Base-by-base conservation (phyloP, 2,329 filamentous ascomycete genomes). In the Monilinia fructigena region DNA sequence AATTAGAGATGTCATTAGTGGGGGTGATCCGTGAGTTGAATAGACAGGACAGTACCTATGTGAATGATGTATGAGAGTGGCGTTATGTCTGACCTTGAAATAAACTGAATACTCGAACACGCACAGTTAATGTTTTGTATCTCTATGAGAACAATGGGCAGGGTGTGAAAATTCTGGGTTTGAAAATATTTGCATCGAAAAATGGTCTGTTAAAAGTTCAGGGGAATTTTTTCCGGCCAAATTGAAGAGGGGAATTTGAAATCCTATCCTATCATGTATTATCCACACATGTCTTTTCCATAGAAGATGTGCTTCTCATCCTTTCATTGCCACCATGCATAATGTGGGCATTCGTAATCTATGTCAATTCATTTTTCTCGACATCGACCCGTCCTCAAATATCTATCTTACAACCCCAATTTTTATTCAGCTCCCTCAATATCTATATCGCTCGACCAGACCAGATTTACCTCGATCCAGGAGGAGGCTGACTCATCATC, bases 401-500 rank as follows among this genome's bases (percentile, higher is more conserved):
- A 40, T 42, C 35, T 28, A 54, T 63, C 59, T n/a, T 42, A 40
- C 42, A 63, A 12, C 47, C 55, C 47, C 42, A 45, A 45, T 38
- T 48, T 38, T 47, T 26, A 50, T 40, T 40, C 11, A 31, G 20
- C 11, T 16, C 28, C 18, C 12, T 35, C 38, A 60, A 12, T 31
- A 23, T 38, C 18, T 7, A 20, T 16, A 55, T 56, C 35, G 38
- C 50, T 54, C 6, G 1, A 31, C 23, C 35, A 14, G 38, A 35
- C 42, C 2, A 38, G 20, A 58, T 65, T 68, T 71, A 75, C 68
- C 71, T 68, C 38, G 65, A 67, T 14, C 73, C 72, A 2, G 74
- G 71, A 55, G 73, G 74, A 63, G 74, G 74, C 52, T 74, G 69
- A 58, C 72, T 72, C 74, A 83, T 82, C 81, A 87, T 85, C 74